Conservation (phyloP, 176 grass and related monocot genomes). For the Aegilops tauschii region DNA sequence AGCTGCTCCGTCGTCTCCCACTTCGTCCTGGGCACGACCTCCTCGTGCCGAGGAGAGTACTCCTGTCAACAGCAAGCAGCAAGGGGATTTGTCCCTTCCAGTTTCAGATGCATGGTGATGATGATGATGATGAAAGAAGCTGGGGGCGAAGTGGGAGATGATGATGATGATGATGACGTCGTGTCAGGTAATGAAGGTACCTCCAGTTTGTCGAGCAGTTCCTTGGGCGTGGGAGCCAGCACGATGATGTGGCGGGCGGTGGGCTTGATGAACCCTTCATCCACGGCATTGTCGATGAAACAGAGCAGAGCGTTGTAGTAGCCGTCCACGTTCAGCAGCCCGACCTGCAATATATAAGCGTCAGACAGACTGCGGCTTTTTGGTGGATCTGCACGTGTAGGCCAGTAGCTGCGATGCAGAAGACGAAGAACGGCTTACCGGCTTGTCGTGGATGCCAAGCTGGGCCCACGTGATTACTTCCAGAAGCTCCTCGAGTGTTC, state of each 20-base stretch:
- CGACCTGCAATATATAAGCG: slow-evolving; percentile 34
- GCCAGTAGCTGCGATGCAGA: background rate
- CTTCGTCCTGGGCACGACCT: slow-evolving; percentile 30
- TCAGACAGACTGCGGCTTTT: background rate
- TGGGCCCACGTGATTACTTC: slow-evolving; percentile 75
- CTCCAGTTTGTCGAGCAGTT: slow-evolving; percentile 67
- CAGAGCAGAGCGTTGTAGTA: slow-evolving; percentile 61
- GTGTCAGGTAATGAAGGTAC: background rate
- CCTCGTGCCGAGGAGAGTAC: slow-evolving; percentile 48
- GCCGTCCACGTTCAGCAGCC: slow-evolving; percentile 70
- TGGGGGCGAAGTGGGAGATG: background rate
- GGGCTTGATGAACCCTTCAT: slow-evolving; percentile 68
- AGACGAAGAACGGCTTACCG: slow-evolving; percentile 22
- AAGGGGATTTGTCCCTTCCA: background rate
- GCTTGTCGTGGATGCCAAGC: slow-evolving; percentile 75
- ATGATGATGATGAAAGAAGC: background rate
- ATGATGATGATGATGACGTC: background rate
- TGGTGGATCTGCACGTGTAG: background rate
- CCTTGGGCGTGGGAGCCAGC: slow-evolving; percentile 48
- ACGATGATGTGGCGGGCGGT: slow-evolving; percentile 63
- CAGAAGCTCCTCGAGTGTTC: slow-evolving; percentile 74
- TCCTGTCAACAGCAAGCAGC: slow-evolving; percentile 20
- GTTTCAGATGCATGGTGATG: background rate
- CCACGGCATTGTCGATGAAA: slow-evolving; percentile 73
- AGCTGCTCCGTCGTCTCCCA: slow-evolving; percentile 46